Base-by-base conservation (phyloP, 2,329 filamentous ascomycete genomes). In the Periconia macrospinosa region DNA sequence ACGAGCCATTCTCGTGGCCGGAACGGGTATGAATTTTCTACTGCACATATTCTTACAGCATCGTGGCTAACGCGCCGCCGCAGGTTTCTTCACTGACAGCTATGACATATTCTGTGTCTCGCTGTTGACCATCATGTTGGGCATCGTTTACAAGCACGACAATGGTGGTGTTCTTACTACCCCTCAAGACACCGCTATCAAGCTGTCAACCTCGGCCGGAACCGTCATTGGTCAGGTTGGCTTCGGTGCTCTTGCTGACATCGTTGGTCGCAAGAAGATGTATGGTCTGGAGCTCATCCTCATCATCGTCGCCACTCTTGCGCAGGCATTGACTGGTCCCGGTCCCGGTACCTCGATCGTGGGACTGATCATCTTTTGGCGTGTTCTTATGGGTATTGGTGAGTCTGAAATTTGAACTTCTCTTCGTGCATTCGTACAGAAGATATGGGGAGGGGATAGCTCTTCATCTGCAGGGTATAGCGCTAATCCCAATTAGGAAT, bases 171-270 rank as follows among this genome's bases (percentile, higher is more conserved):
- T 56, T 11, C 63, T 92, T 65, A 85, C 88, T 9, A 78, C 81
- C 18, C 79, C 73, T 44, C 85, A 89, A n/a, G 90, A 94, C 65
- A 93, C 87, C 1, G 89, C 89, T 33, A 92, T 95, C 80, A 95
- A 95, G 78, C 85, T 92, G 49, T 85, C 91, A 15, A 94, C 90
- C 15, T 92, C 89, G 20, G 88, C 87, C 56, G 91, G 91, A 58
- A 95, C 90, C 30, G 90, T 95, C 51, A 77, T 95, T 47, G 91
- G 91, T 44, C 91, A 95, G 76, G 77, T 95, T 40, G 85, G 84
- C 44, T 95, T 95, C 68, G 68, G 68, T 47, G 65, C 65, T 15
- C 66, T 71, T 5, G 90, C 91, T 68, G 86, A 95, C 76, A 77
- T 87, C 11, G 83, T 93, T 50, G 90, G 90, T 46, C 87, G 89